Evolutionary conservation across 192 early-diverging fungal species (phyloP).

Genomic region (Lobosporangium transversale): DNA sequence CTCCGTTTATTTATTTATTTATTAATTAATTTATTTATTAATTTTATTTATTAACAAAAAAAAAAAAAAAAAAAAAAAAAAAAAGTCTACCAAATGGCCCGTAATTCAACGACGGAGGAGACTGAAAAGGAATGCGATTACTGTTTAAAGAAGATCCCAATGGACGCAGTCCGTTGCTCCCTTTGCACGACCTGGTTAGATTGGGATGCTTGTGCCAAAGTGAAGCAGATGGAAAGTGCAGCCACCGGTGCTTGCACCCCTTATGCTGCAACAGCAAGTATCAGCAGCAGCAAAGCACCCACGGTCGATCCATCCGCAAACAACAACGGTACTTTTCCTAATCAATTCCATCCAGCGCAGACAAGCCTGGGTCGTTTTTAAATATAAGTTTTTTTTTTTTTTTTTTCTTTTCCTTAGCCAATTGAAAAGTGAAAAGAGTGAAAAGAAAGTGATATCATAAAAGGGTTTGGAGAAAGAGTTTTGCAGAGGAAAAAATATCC

Average conservation of each 20-base stretch:
- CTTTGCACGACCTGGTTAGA: slow-evolving; percentile 56
- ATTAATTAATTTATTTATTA: not conserved
- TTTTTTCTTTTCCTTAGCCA: not conserved
- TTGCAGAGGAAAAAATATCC: too few species aligned
- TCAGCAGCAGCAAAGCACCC: too few species aligned
- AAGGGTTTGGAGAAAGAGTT: not conserved
- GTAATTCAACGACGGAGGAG: slow-evolving; percentile 23
- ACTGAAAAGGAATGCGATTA: slow-evolving; percentile 49
- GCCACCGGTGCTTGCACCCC: slow-evolving; percentile 9
- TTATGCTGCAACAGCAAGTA: too few species aligned
- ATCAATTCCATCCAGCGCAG: not conserved
- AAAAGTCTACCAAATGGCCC: slow-evolving; percentile 33
- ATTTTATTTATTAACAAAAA: not conserved
- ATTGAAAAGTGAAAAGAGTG: not conserved
- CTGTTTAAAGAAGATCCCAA: slow-evolving; percentile 37
- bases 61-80: slow-evolving; percentile 12
- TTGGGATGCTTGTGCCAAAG: slow-evolving; percentile 48
- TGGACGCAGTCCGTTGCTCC: slow-evolving; percentile 46
- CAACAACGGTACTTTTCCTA: too few species aligned
- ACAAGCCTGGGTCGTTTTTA: slow-evolving; percentile 14
- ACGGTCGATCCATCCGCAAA: too few species aligned
- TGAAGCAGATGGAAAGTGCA: slow-evolving; percentile 11
- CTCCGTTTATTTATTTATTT: not conserved
- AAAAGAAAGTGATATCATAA: not conserved
- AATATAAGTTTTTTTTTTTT: too few species aligned